These are phyloP conservation scores for Gardenia jasminoides DNA, from an alignment of 257 asterid genomes.

Conservation along the genomic window DNA sequence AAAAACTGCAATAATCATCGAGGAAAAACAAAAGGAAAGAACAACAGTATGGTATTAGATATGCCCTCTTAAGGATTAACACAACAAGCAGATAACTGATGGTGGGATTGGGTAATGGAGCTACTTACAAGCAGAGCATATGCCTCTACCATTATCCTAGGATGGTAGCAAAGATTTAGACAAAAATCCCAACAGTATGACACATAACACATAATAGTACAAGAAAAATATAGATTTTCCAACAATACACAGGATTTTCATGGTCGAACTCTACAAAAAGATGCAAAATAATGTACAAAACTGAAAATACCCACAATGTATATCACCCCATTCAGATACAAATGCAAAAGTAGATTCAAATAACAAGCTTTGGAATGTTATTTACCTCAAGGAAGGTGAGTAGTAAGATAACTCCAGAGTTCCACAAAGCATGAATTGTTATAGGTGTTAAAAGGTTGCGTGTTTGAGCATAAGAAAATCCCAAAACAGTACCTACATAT, in stretches of 20 bases:
- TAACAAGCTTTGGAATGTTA: not conserved
- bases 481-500: constrained; percentile 66
- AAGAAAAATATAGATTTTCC: not conserved
- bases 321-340: not conserved
- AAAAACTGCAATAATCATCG: not conserved
- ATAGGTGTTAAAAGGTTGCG: constrained; percentile 91
- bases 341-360: not conserved
- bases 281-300: not conserved
- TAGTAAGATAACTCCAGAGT: constrained; percentile 84
- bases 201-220: too few relatives aligned
- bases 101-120: not conserved
- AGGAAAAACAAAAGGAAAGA: not conserved
- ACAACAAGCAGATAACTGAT: too few relatives aligned
- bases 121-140: not conserved
- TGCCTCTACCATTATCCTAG: too few relatives aligned
- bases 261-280: not conserved
- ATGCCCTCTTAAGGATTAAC: not conserved
- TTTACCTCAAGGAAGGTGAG: constrained; percentile 91
- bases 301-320: not conserved
- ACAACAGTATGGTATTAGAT: not conserved
- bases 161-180: too few relatives aligned
- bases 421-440: constrained; percentile 85
- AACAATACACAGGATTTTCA: too few relatives aligned
- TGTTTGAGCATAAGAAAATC: constrained; percentile 88
- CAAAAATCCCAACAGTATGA: too few relatives aligned